A percentile compares a stretch with the other conserved stretches of the same genome.
phyloP scores from a whole-genome alignment of 1,139 yeast species.

The Scheffersomyces cryptocercus region DNA sequence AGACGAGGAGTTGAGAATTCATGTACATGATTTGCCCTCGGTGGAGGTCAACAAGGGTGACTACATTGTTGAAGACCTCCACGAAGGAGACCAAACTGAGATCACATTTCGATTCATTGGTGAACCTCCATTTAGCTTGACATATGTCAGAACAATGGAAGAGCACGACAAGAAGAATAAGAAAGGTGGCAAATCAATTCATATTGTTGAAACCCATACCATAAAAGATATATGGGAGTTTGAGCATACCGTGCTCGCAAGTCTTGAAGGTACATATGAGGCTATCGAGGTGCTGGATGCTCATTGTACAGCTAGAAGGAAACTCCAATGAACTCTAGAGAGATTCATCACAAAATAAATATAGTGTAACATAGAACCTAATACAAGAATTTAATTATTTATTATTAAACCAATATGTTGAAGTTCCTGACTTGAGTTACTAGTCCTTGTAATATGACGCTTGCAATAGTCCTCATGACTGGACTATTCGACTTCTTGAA shows the following conservation, averaged over 20 bases:
- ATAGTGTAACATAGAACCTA: conserved; percentile 5
- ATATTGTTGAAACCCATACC: conserved; percentile 75
- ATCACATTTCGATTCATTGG: conserved; percentile 68
- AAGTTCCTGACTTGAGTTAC: no score
- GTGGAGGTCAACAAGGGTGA: conserved; percentile 86
- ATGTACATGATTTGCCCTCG: conserved; percentile 81
- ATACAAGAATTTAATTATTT: no score
- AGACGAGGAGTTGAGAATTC: conserved; percentile 46
- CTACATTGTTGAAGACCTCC: conserved; percentile 74
- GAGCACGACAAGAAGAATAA: conserved; percentile 48
- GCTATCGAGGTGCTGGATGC: conserved; percentile 86
- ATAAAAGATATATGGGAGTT: conserved; percentile 67
- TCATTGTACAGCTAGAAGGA: conserved; percentile 60
- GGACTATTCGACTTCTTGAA: no score
- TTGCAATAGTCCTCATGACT: no score
- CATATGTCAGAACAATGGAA: conserved; percentile 52
- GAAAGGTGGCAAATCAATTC: conserved; percentile 33
- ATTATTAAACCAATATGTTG: no score
- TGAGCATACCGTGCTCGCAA: conserved; percentile 72
- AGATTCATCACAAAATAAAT: background rate
- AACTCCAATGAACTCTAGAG: conserved; percentile 2
- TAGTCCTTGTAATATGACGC: no score
- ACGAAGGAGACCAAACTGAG: conserved; percentile 86
- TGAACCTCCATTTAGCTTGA: conserved; percentile 68
- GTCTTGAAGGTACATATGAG: conserved; percentile 91